Base-by-base conservation (phyloP, 306 rosid genomes). In the Cucurbita maxima region DNA sequence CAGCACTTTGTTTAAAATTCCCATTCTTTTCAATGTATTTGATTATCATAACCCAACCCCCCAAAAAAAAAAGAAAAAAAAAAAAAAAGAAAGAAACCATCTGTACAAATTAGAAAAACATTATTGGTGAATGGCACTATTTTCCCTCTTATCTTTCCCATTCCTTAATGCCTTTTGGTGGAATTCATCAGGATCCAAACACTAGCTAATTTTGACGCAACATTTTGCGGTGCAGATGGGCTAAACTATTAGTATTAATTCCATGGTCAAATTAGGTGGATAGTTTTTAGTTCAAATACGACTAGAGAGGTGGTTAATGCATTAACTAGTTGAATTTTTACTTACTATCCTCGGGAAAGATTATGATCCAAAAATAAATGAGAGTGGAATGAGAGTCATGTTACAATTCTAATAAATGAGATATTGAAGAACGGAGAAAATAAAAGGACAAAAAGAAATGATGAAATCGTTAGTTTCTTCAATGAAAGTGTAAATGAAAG, bases 81-180 rank as follows among this genome's bases (percentile, higher is more conserved):
- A 1, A 1, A 59, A 59, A 0, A 30, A 58, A 57, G 10, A 2
- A 60, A 34, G 7, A 10, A 83, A 84, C 76, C 73, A 44, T 82
- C 73, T 94, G 97, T 94, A 94, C 98, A 94, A 94, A 84, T 82
- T 90, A 94, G 97, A 87, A 84, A 88, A 84, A 87, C 83, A 81
- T 66, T 66, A 66, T 84, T 83, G 95, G 84, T 85, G 20, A 86
- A 84, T 84, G 83, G 85, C 86, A 84, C 87, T 81, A 87, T 86
- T 88, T 93, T 81, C 94, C 76, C 77, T 71, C 38, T 82, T 47
- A 22, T 45, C 19, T 68, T 36, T 47, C 41, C 13, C 56, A 25
- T 45, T 45, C 41, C 55, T 13, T 68, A 8, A 6, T 40, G 34
- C 30, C 50, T 40, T 15, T n/a, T 19, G 72, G 50, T 44, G 38